Percentiles rank a stretch among this genome's conserved stretches.
Conservation (phyloP, 768 basidiomycete genomes). For the Boletus vinaceobasis region DNA sequence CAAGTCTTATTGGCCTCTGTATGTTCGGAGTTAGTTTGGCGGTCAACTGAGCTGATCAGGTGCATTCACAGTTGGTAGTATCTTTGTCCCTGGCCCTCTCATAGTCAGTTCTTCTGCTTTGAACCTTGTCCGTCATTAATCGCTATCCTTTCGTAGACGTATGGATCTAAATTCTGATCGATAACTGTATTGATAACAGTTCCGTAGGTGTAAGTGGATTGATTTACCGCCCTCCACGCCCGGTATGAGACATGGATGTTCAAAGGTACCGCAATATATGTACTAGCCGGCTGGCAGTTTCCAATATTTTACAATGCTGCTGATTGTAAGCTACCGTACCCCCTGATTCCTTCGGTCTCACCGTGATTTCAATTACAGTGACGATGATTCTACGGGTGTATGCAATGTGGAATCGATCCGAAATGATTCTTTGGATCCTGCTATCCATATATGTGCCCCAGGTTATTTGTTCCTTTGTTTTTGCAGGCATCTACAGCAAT, state of each 20-base stretch:
- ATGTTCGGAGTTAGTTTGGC: neutral
- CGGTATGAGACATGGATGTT: neutral
- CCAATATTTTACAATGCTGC: neutral
- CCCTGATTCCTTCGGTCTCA: neutral
- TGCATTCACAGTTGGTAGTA: neutral
- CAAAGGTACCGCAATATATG: neutral
- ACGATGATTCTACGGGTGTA: neutral
- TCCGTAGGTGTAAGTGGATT: neutral
- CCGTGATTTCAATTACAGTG: neutral
- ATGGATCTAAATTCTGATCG: neutral
- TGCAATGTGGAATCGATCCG: neutral
- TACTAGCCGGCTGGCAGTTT: neutral
- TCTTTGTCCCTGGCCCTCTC: neutral
- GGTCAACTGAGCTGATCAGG: neutral
- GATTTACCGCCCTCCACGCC: no score
- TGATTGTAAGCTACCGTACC: neutral
- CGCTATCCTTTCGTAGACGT: neutral
- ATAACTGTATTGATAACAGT: neutral
- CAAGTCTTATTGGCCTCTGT: neutral
- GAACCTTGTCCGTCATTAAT: neutral
- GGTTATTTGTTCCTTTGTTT: neutral
- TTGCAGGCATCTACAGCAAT: neutral
- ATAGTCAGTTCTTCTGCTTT: neutral
- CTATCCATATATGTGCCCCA: neutral
- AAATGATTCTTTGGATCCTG: neutral